Conservation (phyloP, 2,329 filamentous ascomycete genomes). For the Phoma herbarum region DNA sequence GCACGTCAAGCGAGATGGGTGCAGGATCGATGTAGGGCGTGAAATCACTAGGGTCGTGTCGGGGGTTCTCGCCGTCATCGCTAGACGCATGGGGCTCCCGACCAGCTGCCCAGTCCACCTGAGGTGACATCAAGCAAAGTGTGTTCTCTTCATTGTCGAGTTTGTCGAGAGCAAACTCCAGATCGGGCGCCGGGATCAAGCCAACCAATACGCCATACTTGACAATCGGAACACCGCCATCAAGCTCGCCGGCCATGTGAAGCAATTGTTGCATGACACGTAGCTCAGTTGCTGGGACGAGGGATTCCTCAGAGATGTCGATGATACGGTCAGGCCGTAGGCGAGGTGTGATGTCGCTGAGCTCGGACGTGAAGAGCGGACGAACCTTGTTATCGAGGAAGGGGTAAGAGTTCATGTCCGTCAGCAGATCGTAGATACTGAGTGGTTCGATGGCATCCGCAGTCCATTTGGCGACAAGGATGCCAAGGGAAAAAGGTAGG, state of each 20-base stretch:
- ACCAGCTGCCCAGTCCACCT: conserved; percentile 57
- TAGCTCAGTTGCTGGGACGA: conserved; percentile 79
- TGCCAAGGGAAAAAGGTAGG: conserved; percentile 88
- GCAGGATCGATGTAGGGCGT: conserved; percentile 91
- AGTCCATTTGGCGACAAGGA: conserved; percentile 97
- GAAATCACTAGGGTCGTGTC: conserved; percentile 78
- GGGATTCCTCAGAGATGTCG: conserved; percentile 83
- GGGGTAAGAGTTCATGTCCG: conserved; percentile 96
- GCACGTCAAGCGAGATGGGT: conserved; percentile 86
- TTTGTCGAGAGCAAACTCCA: conserved; percentile 90
- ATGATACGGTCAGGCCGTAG: conserved; percentile 80
- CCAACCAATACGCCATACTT: conserved; percentile 82
- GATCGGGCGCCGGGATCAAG: conserved; percentile 89
- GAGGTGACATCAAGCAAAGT: conserved; percentile 82
- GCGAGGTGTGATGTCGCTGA: conserved; percentile 85
- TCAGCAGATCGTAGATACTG: conserved; percentile 94
- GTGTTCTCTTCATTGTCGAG: conserved; percentile 77
- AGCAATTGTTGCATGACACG: conserved; percentile 82
- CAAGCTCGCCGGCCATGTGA: conserved; percentile 86
- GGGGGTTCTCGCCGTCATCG: conserved; percentile 59
- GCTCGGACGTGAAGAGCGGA: conserved; percentile 85
- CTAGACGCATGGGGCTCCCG: conserved; percentile 63
- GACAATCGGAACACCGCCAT: conserved; percentile 89
- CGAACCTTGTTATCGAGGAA: conserved; percentile 97
- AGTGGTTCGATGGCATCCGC: conserved; percentile 93